Percentiles rank a stretch among this genome's conserved stretches.
These are phyloP conservation scores for Nepenthes alata DNA, from an alignment of 179 eudicot species.

Conservation along the genomic window DNA sequence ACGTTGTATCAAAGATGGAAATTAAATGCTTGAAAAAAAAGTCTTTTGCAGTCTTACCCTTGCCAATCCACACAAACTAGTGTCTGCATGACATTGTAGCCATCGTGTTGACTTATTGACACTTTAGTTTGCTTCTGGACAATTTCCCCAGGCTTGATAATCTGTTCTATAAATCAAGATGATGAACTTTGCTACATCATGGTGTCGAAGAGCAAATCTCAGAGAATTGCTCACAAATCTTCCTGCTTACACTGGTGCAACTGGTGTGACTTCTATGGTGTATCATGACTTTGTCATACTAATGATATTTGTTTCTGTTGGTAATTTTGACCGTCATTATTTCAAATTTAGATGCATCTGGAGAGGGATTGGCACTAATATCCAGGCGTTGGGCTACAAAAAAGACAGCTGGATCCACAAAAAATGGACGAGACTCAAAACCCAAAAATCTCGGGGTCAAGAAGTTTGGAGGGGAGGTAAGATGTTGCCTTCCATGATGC, in stretches of 20 bases:
- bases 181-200: conserved; percentile 43
- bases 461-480: conserved; percentile 93
- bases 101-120: too few relatives aligned
- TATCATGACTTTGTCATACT: neutral
- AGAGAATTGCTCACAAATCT: conserved; percentile 32
- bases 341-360: conserved; percentile 25
- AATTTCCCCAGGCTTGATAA: neutral
- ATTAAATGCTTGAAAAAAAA: too few relatives aligned
- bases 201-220: conserved; percentile 38
- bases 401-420: conserved; percentile 80
- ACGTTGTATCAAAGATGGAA: too few relatives aligned
- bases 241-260: conserved; percentile 40
- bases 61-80: too few relatives aligned
- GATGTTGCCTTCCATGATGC: neutral
- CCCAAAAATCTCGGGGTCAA: conserved; percentile 84
- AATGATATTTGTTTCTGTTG: neutral
- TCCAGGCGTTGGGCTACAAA: conserved; percentile 90
- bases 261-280: conserved; percentile 23
- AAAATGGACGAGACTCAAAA: conserved; percentile 85
- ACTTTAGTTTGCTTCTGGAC: too few relatives aligned
- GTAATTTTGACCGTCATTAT: conserved; percentile 1
- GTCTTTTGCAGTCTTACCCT: too few relatives aligned
- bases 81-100: too few relatives aligned
- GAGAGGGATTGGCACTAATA: conserved; percentile 49
- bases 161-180: conserved; percentile 12